Base-by-base conservation (phyloP, 148 eudicot species). In the Silene latifolia region DNA sequence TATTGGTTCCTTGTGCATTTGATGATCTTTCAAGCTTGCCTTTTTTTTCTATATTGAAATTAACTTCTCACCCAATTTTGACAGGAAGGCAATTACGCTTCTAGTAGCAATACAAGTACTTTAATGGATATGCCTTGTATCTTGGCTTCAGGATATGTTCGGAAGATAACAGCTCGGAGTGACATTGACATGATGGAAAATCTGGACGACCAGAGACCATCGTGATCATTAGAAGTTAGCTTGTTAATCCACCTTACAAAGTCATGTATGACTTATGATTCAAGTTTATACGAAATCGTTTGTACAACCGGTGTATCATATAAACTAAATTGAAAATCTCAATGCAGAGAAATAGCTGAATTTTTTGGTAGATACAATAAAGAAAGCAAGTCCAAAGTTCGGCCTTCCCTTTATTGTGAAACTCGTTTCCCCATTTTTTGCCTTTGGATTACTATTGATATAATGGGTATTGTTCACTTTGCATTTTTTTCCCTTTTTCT, bases 121-220 rank as follows among this genome's bases (percentile, higher is more conserved):
- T 64, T 47, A 42, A 48, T 18, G 42, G 42, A 32, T 19, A 57
- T 57, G 57, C 51, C 69, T 21, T 21, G 4, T 27, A 63, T 44
- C 32, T 76, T 74, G 46, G 44, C 79, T 83, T 69, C 91, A 95
- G 99, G 99, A 65, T 92, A 90, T 81, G 97, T 95, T 74, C 99
- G 90, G 80, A 95, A 95, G 89, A 89, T 95, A 78, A 92, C 99
- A 39, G 82, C 87, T 12, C 96, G 99, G 67, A 73, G 14, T 13
- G 90, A 86, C 80, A 85, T 95, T 66, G 89, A 92, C 76, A 69
- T 87, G 78, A 95, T 95, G 99, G 97, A 90, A 77, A 93, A 92
- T 83, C 67, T 93, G 85, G 91, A 87, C 71, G 86, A 90, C 51
- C 90, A 88, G 69, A 87, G 89, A 80, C 90, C 92, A 18, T 80